Percentiles rank a stretch among this genome's conserved stretches.
phyloP scores from a whole-genome alignment of 2,329 filamentous ascomycete species.

The Colletotrichum magnum region DNA sequence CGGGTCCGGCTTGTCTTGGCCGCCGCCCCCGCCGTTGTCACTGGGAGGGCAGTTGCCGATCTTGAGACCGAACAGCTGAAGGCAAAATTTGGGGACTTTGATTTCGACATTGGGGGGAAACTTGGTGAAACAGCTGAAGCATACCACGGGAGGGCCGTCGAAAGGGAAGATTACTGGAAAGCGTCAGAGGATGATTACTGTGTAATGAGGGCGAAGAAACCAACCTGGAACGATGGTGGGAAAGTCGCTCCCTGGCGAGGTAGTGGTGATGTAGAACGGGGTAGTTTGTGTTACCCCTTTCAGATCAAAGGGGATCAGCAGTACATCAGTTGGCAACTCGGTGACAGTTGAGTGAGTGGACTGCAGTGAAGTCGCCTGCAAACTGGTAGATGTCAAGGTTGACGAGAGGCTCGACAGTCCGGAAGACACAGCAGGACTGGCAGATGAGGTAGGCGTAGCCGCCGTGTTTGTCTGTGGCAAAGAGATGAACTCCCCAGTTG shows the following conservation, averaged over 20 bases:
- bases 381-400: not conserved
- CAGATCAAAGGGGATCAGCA: not conserved
- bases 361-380: not conserved
- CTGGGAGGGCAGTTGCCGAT: slow-evolving; percentile 23
- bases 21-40: not conserved
- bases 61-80: slow-evolving; percentile 17
- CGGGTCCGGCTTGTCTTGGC: not conserved
- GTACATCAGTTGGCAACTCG: not conserved
- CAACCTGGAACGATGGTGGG: slow-evolving; percentile 30
- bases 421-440: not conserved
- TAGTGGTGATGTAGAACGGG: slow-evolving; percentile 23
- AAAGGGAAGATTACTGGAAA: slow-evolving; percentile 19
- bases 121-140: slow-evolving; percentile 7
- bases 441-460: not conserved
- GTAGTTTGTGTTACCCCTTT: slow-evolving; percentile 7
- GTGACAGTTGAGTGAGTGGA: not conserved
- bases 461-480: not conserved
- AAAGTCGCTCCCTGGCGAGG: slow-evolving; percentile 8
- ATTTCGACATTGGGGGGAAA: slow-evolving; percentile 23
- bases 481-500: not conserved
- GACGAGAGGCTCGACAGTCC: not conserved
- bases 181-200: not conserved
- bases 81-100: slow-evolving; percentile 20
- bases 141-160: slow-evolving; percentile 9
- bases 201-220: not conserved